Percentiles rank a stretch among this genome's conserved stretches.
phyloP scores from a whole-genome alignment of 306 rosid species.

The Acacia confusa region DNA sequence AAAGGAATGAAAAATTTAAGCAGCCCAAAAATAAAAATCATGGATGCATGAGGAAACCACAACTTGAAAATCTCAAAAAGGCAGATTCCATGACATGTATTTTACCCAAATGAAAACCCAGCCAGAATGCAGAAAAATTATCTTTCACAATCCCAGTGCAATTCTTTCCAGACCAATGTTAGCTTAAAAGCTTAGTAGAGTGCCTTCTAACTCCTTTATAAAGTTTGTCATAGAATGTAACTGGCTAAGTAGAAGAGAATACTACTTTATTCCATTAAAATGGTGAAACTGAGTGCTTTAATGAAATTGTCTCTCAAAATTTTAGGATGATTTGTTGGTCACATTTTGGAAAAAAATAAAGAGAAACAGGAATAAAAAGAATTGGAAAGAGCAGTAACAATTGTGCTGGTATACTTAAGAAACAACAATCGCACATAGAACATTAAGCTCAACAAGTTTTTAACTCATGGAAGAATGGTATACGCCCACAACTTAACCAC shows the following conservation, averaged over 20 bases:
- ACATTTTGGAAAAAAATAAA: background rate
- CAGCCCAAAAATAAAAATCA: background rate
- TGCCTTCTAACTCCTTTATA: background rate
- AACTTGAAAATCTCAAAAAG: background rate
- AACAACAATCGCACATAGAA: background rate
- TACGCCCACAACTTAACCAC: background rate
- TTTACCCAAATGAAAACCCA: constrained; percentile 2
- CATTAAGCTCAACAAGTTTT: constrained; percentile 1
- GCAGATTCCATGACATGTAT: constrained; percentile 10
- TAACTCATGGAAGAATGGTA: background rate
- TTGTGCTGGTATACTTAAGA: background rate
- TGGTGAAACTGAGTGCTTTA: background rate
- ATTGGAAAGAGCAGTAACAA: background rate
- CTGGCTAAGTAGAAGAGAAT: background rate
- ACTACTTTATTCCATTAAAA: background rate
- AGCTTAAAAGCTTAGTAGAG: background rate
- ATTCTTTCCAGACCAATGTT: background rate
- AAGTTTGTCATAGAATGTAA: background rate
- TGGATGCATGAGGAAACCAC: constrained; percentile 10
- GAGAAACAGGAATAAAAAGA: background rate
- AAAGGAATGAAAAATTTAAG: constrained; percentile 1
- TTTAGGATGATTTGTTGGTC: background rate
- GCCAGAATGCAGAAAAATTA: constrained; percentile 11
- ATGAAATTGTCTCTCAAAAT: background rate
- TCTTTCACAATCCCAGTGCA: background rate